phyloP scores from a whole-genome alignment of 2,329 filamentous ascomycete genomes.

The Basipetospora chlamydospora region DNA sequence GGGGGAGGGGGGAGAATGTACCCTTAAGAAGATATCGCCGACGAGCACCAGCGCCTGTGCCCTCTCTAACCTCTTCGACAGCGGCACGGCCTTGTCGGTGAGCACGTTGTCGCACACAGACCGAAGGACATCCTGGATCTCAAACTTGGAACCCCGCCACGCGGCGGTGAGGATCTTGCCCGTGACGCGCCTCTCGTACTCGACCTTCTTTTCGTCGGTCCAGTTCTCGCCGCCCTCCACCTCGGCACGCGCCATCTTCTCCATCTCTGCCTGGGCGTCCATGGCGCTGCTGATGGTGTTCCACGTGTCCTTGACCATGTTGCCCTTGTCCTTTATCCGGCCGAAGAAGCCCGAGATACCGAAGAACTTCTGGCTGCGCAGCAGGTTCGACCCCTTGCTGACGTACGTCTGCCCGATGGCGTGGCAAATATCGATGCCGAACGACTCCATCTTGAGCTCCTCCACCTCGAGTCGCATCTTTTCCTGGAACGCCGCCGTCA shows the following conservation, averaged over 20 bases:
- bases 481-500: slow-evolving; percentile 80
- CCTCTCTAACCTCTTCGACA: slow-evolving; percentile 77
- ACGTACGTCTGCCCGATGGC: slow-evolving; percentile 87
- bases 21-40: slow-evolving; percentile 79
- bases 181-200: slow-evolving; percentile 90
- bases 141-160: slow-evolving; percentile 92
- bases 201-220: slow-evolving; percentile 93
- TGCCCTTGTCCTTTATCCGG: slow-evolving; percentile 89
- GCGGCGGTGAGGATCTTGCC: slow-evolving; percentile 96
- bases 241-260: slow-evolving; percentile 95
- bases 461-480: slow-evolving; percentile 93
- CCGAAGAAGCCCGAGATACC: slow-evolving; percentile 93
- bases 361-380: slow-evolving; percentile 94
- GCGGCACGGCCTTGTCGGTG: slow-evolving; percentile 60
- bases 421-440: slow-evolving; percentile 89
- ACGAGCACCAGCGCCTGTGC: slow-evolving; percentile 80
- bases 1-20: slow-evolving; percentile 23
- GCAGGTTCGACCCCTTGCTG: slow-evolving; percentile 69
- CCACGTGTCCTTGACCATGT: slow-evolving; percentile 95
- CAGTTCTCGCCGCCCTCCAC: slow-evolving; percentile 91
- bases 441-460: slow-evolving; percentile 98
- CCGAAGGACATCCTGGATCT: slow-evolving; percentile 89
- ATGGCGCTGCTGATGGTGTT: slow-evolving; percentile 93
- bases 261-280: slow-evolving; percentile 94
- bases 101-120: slow-evolving; percentile 88